Base-by-base conservation (phyloP, 2,329 filamentous ascomycete genomes). In the Stenocarpella maydis region DNA sequence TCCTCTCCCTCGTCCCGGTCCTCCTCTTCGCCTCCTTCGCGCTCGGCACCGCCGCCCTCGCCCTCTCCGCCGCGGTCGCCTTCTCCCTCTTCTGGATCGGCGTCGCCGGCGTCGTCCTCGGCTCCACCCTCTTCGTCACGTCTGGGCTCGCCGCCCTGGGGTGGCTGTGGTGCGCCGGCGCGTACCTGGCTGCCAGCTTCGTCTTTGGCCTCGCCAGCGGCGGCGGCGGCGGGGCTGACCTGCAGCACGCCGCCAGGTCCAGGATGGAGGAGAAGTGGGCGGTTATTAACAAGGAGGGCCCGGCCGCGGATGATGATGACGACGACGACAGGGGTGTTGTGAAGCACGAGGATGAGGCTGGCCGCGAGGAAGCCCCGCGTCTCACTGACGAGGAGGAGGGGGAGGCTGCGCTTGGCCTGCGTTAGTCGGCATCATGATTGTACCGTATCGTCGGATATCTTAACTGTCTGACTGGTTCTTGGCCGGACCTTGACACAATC, bases 21-120 rank as follows among this genome's bases (percentile, higher is more conserved):
- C 79, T 90, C 49, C 80, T 94, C 72, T 95, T 96, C 82, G 72
- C 86, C 68, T 81, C 87, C 74, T 94, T 95, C 82, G 83, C 86
- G 67, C 74, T 90, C 49, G 88, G 87, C 47, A 87, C 90, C 70
- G 79, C 90, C 72, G 78, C 90, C 71, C 86, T 93, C 77, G 87
- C 90, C 19, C 76, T 92, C 49, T 80, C 89, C 50, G 84, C 85
- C 37, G 90, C 90, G 15, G 75, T 92, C 47, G 75, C 90, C 68
- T 92, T 93, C 81, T 86, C 87, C 1, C 83, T 92, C 58, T 90
- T 92, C 81, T 91, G 89, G 83, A 85, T 89, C 65, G 88, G 89
- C 63, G 78, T 93, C 53, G 91, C 90, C 2, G 81, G 92, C 14
- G 77, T 93, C 58, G 77, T 95, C 49, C 84, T 96, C 19, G 80